Percentiles rank a stretch among this genome's conserved stretches.
phyloP scores from a whole-genome alignment of 148 eudicot genomes.

The Fagopyrum tataricum region DNA sequence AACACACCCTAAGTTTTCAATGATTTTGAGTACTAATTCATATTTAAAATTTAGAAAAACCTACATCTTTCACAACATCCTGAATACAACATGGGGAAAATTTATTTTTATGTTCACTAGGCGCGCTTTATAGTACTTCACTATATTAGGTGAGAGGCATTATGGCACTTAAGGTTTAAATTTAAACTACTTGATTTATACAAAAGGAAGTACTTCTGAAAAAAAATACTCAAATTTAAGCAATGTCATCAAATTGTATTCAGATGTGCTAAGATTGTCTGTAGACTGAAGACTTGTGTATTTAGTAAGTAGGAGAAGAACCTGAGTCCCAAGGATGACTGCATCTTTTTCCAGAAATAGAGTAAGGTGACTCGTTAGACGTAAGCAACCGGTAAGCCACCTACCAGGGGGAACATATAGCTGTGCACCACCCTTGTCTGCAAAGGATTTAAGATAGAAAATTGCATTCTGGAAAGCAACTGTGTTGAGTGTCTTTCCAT shows the following conservation, averaged over 20 bases:
- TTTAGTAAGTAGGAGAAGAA: constrained; percentile 18
- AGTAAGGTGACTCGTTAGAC: constrained; percentile 60
- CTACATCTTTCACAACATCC: not conserved
- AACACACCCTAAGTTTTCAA: not conserved
- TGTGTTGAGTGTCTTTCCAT: constrained; percentile 51
- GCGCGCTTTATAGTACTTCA: not conserved
- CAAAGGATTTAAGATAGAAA: constrained; percentile 54
- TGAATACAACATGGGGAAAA: not conserved
- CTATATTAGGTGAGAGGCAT: not conserved
- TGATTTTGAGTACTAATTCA: not conserved
- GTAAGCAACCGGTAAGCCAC: constrained; percentile 58
- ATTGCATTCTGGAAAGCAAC: constrained; percentile 55
- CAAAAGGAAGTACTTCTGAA: not conserved
- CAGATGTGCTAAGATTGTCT: not conserved
- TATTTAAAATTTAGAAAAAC: not conserved
- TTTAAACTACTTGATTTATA: not conserved
- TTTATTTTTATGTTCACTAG: not conserved
- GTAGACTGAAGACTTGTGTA: not conserved
- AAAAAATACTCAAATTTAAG: not conserved
- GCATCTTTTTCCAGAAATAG: constrained; percentile 58
- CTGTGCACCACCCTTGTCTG: constrained; percentile 62
- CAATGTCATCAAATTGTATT: not conserved
- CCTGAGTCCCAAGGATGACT: constrained; percentile 54
- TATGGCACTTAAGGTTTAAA: not conserved
- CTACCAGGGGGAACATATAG: constrained; percentile 47